Conservation (phyloP, 345 rosid species). For the Rhodomyrtus tomentosa region DNA sequence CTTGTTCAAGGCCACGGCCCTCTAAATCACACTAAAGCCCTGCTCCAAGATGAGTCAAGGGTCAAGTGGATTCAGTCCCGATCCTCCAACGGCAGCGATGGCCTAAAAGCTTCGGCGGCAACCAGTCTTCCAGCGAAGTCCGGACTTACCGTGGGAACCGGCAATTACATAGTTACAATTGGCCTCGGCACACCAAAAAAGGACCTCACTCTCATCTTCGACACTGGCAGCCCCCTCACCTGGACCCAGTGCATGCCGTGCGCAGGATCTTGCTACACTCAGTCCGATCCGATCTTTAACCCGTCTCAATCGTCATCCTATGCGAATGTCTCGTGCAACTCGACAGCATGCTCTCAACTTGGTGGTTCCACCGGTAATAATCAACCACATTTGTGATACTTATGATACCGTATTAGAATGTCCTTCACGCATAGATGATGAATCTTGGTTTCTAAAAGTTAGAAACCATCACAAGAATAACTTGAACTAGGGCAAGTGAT, state of each 20-base stretch:
- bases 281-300: conserved; percentile 6
- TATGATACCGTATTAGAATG: neutral
- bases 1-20: neutral
- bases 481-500: neutral
- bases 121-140: neutral
- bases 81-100: neutral
- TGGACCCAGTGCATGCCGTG: conserved; percentile 30
- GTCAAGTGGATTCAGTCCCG: neutral
- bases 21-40: neutral
- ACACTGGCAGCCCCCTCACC: conserved; percentile 18
- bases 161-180: conserved; percentile 2
- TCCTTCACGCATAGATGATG: neutral
- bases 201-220: conserved; percentile 6
- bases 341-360: neutral
- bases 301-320: conserved; percentile 9
- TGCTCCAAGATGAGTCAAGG: neutral
- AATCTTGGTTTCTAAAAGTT: neutral
- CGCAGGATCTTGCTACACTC: conserved; percentile 1
- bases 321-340: conserved; percentile 1
- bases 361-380: neutral
- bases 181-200: conserved; percentile 10
- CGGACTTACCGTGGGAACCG: neutral
- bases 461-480: neutral
- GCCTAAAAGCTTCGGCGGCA: neutral
- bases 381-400: neutral